phyloP scores from a whole-genome alignment of 139 green algal species.

The Chlorella ohadii region DNA sequence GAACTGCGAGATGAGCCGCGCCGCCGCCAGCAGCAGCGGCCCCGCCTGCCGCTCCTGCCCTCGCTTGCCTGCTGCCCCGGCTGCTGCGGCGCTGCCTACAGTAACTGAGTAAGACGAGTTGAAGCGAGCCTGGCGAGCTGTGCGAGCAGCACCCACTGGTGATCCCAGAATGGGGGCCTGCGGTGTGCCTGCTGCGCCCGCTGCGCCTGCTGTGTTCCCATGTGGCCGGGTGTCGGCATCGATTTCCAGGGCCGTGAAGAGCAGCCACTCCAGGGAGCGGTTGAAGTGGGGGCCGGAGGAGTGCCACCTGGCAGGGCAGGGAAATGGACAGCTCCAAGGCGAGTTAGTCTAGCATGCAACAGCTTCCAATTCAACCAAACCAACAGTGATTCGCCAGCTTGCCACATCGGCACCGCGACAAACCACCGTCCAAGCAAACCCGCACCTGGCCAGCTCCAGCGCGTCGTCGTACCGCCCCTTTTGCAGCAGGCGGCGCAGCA shows the following conservation, averaged over 20 bases:
- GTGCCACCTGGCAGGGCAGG: slow-evolving; percentile 12
- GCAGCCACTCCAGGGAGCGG: slow-evolving; percentile 94
- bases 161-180: neutral
- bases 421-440: too few species aligned
- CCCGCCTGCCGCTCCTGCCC: slow-evolving; percentile 32
- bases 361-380: too few species aligned
- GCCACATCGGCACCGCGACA: too few species aligned
- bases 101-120: slow-evolving; percentile 16
- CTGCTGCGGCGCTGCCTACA: neutral
- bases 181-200: neutral
- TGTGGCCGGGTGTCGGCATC: slow-evolving; percentile 53
- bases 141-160: neutral
- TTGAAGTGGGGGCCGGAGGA: slow-evolving; percentile 81
- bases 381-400: too few species aligned
- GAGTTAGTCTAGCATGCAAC: too few species aligned
- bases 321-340: neutral
- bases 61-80: neutral
- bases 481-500: slow-evolving; percentile 90
- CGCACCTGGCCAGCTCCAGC: slow-evolving; percentile 68
- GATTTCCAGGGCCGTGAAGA: slow-evolving; percentile 93
- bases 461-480: slow-evolving; percentile 54
- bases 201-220: neutral
- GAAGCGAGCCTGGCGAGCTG: slow-evolving; percentile 21
- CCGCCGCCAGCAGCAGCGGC: slow-evolving; percentile 75
- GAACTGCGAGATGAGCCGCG: slow-evolving; percentile 84